A percentile compares a stretch with the other conserved stretches of the same genome.
phyloP scores from a whole-genome alignment of 192 early-diverging fungal species.

The Cladochytrium replicatum region DNA sequence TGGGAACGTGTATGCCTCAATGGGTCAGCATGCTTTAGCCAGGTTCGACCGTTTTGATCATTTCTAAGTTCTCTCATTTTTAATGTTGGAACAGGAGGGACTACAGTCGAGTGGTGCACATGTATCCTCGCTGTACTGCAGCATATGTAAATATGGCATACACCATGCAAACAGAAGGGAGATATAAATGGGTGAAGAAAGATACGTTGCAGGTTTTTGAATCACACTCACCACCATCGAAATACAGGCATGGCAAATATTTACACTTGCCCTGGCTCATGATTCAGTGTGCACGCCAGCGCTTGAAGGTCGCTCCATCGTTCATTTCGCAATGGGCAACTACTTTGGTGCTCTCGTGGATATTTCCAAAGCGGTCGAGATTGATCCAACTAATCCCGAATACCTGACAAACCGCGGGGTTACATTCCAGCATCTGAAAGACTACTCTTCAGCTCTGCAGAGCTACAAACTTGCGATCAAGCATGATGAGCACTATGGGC shows the following conservation, averaged over 20 bases:
- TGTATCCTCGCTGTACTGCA: slow-evolving; percentile 38
- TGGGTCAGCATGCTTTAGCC: slow-evolving; percentile 8
- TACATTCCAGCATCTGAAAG: slow-evolving; percentile 34
- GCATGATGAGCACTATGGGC: slow-evolving; percentile 29
- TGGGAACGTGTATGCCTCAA: slow-evolving; percentile 39
- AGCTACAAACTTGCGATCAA: slow-evolving; percentile 42
- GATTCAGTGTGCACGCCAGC: slow-evolving; percentile 35
- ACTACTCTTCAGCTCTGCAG: slow-evolving; percentile 35
- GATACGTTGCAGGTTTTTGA: not conserved
- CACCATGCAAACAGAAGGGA: slow-evolving; percentile 33
- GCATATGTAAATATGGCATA: slow-evolving; percentile 46
- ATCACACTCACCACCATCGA: not conserved
- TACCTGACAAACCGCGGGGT: slow-evolving; percentile 41
- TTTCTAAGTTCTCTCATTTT: not conserved
- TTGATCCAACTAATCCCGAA: slow-evolving; percentile 32
- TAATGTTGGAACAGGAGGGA: slow-evolving; percentile 29
- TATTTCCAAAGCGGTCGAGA: slow-evolving; percentile 36
- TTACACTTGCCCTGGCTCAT: slow-evolving; percentile 32
- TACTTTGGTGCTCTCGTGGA: slow-evolving; percentile 41
- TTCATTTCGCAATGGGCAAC: slow-evolving; percentile 30
- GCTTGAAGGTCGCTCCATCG: slow-evolving; percentile 40
- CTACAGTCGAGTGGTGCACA: slow-evolving; percentile 41
- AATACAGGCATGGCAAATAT: slow-evolving; percentile 32
- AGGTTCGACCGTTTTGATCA: not conserved
- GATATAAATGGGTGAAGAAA: slow-evolving; percentile 27